phyloP scores from a whole-genome alignment of 805 yeast genomes.

The Ascoidea rubescens region DNA sequence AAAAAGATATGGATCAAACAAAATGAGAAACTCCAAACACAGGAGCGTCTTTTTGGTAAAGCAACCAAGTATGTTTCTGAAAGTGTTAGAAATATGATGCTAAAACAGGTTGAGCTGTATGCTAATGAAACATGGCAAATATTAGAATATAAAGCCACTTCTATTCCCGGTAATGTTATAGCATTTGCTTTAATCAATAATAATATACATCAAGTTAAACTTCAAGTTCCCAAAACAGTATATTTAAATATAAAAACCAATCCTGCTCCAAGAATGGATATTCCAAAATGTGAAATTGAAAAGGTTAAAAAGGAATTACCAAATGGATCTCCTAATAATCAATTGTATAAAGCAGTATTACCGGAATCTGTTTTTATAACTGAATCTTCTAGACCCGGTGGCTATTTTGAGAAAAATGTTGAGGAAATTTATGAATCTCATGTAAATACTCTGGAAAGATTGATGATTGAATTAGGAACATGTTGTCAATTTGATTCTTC shows the following conservation, averaged over 20 bases:
- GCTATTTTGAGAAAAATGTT: conserved; percentile 49
- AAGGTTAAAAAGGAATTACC: conserved; percentile 54
- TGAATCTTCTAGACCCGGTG: conserved; percentile 36
- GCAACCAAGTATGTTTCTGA: conserved; percentile 26
- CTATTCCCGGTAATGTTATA: conserved; percentile 59
- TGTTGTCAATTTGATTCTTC: conserved; percentile 56
- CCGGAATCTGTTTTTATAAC: conserved; percentile 47
- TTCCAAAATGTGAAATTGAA: conserved; percentile 41
- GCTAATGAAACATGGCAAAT: conserved; percentile 80
- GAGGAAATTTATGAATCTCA: conserved; percentile 68
- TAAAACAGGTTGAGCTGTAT: conserved; percentile 66
- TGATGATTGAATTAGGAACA: conserved; percentile 67
- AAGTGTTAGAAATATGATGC: conserved; percentile 53
- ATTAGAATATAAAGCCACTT: conserved; percentile 49
- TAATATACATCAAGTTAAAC: conserved; percentile 56
- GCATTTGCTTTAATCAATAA: conserved; percentile 59
- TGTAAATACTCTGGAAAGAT: conserved; percentile 53
- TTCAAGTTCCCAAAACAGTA: conserved; percentile 63
- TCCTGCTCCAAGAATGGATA: conserved; percentile 24
- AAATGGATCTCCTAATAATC: conserved; percentile 29
- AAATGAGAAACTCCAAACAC: conserved; percentile 52
- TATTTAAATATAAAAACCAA: conserved; percentile 52
- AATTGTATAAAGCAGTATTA: conserved; percentile 34
- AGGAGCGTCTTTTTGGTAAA: conserved; percentile 70
- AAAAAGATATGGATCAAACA: conserved; percentile 83